Conservation (phyloP, 805 yeast genomes). For the Ascoidea rubescens region DNA sequence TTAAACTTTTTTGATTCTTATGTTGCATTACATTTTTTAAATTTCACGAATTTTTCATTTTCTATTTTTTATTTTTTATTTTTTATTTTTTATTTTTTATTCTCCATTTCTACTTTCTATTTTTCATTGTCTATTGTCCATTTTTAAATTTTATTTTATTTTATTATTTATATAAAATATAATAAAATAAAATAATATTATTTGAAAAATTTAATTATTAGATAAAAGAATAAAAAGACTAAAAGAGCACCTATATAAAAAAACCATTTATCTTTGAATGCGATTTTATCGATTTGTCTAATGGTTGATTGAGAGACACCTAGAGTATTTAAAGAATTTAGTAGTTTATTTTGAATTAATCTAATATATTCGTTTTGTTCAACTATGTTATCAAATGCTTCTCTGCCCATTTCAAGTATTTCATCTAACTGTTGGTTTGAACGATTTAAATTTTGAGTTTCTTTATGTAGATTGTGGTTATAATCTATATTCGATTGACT, state of each 20-base stretch:
- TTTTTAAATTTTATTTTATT: no score
- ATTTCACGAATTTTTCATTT: no score
- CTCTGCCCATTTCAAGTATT: conserved; percentile 79
- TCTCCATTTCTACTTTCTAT: no score
- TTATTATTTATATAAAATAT: no score
- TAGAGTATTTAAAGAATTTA: conserved; percentile 58
- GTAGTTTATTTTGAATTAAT: conserved; percentile 47
- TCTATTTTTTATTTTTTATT: no score
- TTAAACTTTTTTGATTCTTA: no score
- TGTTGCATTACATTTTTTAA: no score
- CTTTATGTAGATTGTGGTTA: conserved; percentile 57
- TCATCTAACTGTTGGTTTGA: conserved; percentile 80
- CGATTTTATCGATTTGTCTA: conserved; percentile 62
- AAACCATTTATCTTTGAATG: conserved; percentile 74
- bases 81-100: no score
- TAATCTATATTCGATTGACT: conserved; percentile 23
- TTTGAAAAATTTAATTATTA: conserved; percentile 50
- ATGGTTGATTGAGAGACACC: conserved; percentile 85
- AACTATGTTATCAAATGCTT: conserved; percentile 72
- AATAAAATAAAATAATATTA: conserved; percentile 13
- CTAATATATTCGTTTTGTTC: conserved; percentile 68
- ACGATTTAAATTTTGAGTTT: conserved; percentile 44
- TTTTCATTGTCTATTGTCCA: no score
- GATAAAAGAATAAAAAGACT: conserved; percentile 53
- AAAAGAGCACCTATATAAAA: conserved; percentile 64